A percentile compares a stretch with the other conserved stretches of the same genome.
Conservation (phyloP, 2,329 filamentous ascomycete genomes). For the Hirsutella thompsonii region DNA sequence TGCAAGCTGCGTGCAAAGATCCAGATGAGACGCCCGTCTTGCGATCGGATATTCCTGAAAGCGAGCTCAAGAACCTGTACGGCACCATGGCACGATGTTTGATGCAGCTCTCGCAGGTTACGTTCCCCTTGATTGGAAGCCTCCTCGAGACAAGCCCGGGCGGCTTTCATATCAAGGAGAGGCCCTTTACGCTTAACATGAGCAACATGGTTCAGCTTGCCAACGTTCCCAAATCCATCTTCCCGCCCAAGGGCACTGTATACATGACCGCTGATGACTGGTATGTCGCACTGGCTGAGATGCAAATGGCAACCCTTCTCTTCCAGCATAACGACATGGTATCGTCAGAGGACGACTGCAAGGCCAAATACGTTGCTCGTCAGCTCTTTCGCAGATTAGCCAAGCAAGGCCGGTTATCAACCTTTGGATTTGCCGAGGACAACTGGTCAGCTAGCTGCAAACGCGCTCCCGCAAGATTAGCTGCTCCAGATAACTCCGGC, state of each 20-base stretch:
- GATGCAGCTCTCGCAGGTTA: constrained; percentile 20
- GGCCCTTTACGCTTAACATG: constrained; percentile 29
- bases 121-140: constrained; percentile 12
- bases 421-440: constrained; percentile 15
- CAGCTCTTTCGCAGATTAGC: constrained; percentile 24
- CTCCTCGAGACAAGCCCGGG: background rate
- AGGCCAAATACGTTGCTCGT: constrained; percentile 28
- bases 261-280: background rate
- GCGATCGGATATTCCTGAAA: constrained; percentile 14
- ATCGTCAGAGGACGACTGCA: constrained; percentile 22
- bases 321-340: constrained; percentile 6
- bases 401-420: constrained; percentile 11
- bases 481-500: background rate
- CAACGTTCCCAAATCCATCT: constrained; percentile 11
- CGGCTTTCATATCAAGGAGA: constrained; percentile 12
- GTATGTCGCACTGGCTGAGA: background rate
- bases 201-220: constrained; percentile 19
- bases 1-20: constrained; percentile 9
- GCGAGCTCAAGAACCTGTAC: constrained; percentile 18
- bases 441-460: constrained; percentile 15
- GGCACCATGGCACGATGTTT: constrained; percentile 23
- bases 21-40: constrained; percentile 9
- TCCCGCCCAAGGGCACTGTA: constrained; percentile 10
- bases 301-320: background rate
- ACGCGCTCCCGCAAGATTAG: background rate